Base-by-base conservation (phyloP, 768 basidiomycete species). In the Saitozyma sp. region DNA sequence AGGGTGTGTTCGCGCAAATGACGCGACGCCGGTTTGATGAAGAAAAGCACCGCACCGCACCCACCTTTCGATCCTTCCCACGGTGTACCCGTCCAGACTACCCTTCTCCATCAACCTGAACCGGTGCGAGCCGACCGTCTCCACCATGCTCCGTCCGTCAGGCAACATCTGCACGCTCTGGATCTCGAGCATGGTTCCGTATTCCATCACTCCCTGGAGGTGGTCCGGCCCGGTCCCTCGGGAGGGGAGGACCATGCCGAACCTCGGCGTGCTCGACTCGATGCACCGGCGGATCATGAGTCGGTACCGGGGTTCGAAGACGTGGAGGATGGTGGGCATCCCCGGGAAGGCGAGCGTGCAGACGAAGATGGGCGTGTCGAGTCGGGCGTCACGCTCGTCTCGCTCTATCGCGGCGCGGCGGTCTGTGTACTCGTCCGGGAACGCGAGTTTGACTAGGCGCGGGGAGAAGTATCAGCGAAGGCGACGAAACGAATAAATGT, bases 231-330 rank as follows among this genome's bases (percentile, higher is more conserved):
- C 75, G 0, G 82, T 79, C 3, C 69, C 73, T 38, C 82, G 79
- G 3, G 85, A 83, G 13, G 90, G 87, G 82, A 95, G 87, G 72
- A 96, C 85, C 91, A 97, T 97, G 43, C 95, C 95, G 79, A 98
- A 96, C 20, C 84, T 83, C n/a, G 90, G 90, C 49, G 81, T 82
- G 6, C 85, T 82, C 14, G 84, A 86, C 70, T 91, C 88, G 61
- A 97, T 87, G 76, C 90, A 92, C n/a, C 95, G 87, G 20, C 95
- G 89, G 58, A 98, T 88, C 95, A 98, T 97, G 55, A 98, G 84
- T 8, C 95, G 88, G 78, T 97, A 94, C 82, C 90, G 84, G 0
- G 95, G 95, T 78, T 98, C 95, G 76, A 91, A 97, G 73, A 98
- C 88, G 79, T 96, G 93, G 14, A 98, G 82, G 58, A 89, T 83